Percentiles rank a stretch among this genome's conserved stretches.
Evolutionary conservation across 78 protist species (phyloP).

Genomic region (Dictyostelium purpureum): DNA sequence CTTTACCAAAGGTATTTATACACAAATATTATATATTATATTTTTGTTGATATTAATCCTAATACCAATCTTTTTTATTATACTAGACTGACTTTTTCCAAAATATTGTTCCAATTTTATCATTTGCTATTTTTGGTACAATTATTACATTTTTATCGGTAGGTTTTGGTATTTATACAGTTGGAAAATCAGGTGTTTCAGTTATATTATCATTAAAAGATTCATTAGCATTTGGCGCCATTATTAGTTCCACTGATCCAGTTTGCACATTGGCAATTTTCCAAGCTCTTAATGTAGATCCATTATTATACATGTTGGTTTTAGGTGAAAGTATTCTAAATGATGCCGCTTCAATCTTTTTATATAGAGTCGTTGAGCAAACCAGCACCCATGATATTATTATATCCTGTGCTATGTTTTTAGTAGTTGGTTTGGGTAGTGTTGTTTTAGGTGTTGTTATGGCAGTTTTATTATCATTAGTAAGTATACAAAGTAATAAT

Average conservation of each 20-base stretch:
- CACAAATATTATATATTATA: background rate
- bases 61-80: background rate
- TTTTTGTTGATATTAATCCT: background rate
- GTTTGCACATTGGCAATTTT: constrained; percentile 95
- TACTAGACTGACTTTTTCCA: constrained; percentile 81
- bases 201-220: background rate
- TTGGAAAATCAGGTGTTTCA: constrained; percentile 25
- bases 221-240: constrained; percentile 87
- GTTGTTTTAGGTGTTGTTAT: constrained; percentile 43
- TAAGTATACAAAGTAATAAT: no score
- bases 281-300: constrained; percentile 87
- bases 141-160: constrained; percentile 83
- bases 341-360: constrained; percentile 94
- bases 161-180: constrained; percentile 56
- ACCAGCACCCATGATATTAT: background rate
- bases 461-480: constrained; percentile 61
- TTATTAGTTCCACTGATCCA: constrained; percentile 95
- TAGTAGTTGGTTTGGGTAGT: constrained; percentile 30
- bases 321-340: constrained; percentile 96
- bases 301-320: constrained; percentile 88
- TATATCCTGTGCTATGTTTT: constrained; percentile 5
- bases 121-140: constrained; percentile 95
- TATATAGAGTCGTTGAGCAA: constrained; percentile 67
- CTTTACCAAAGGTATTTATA: constrained; percentile 36
- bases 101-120: constrained; percentile 85